Percentiles rank a stretch among this genome's conserved stretches.
Evolutionary conservation across 2,329 filamentous ascomycete genomes (phyloP).

Genomic region (Exserohilum turcica): DNA sequence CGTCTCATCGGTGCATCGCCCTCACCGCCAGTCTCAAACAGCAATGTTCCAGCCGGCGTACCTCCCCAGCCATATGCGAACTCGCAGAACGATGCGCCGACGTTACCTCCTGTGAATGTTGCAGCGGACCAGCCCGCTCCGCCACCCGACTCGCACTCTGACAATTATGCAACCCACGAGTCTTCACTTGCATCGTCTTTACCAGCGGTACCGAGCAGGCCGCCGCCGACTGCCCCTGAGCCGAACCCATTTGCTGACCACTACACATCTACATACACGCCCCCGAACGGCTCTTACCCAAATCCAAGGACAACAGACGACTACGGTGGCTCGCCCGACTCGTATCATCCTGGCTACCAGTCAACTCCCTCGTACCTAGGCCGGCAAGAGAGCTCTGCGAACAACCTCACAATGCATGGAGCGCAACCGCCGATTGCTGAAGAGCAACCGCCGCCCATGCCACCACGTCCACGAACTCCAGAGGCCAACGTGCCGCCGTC

Average conservation of each 20-base stretch:
- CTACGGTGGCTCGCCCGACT: constrained; percentile 28
- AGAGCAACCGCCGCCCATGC: constrained; percentile 32
- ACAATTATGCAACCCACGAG: constrained; percentile 25
- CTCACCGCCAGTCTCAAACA: constrained; percentile 21
- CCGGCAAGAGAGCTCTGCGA: constrained; percentile 51
- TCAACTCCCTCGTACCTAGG: constrained; percentile 52
- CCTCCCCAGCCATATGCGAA: constrained; percentile 22
- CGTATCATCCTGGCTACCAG: constrained; percentile 44
- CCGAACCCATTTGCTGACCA: constrained; percentile 53
- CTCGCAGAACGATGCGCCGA: constrained; percentile 20
- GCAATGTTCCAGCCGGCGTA: constrained; percentile 17
- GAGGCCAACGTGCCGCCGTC: constrained; percentile 23
- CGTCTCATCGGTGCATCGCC: constrained; percentile 47
- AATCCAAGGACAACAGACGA: constrained; percentile 21
- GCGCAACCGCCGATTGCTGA: constrained; percentile 33
- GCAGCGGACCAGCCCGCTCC: constrained; percentile 12
- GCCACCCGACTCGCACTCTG: constrained; percentile 6
- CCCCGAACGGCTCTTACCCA: constrained; percentile 23
- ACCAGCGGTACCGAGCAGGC: constrained; percentile 31
- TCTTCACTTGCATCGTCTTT: constrained; percentile 34
- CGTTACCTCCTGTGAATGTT: constrained; percentile 24
- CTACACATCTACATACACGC: constrained; percentile 40
- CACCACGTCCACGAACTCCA: constrained; percentile 35
- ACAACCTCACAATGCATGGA: constrained; percentile 56
- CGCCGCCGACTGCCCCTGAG: constrained; percentile 19